These are phyloP conservation scores for Thalassiosira mediterranea DNA, from an alignment of 352 stramenopile genomes.

Conservation along the genomic window DNA sequence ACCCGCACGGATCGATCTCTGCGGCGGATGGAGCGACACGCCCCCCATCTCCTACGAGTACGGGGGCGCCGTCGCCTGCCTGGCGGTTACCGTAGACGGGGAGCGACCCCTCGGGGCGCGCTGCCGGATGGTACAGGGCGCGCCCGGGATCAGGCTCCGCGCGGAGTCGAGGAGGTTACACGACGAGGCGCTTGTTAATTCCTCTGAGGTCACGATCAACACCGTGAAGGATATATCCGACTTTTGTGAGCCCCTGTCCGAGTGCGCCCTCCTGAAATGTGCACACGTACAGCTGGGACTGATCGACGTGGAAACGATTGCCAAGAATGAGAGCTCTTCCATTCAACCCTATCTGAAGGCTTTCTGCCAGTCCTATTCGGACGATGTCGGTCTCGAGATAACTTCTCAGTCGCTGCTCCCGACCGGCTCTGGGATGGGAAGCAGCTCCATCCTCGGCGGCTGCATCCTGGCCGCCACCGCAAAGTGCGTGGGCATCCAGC, in stretches of 20 bases:
- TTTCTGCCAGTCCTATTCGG: conserved; percentile 53
- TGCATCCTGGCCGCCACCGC: conserved; percentile 69
- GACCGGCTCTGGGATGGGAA: conserved; percentile 81
- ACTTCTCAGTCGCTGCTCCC: conserved; percentile 73
- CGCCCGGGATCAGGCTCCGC: conserved; percentile 46
- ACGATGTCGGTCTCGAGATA: conserved; percentile 76
- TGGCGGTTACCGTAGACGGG: conserved; percentile 69
- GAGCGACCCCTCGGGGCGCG: conserved; percentile 61
- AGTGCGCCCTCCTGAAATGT: conserved; percentile 71
- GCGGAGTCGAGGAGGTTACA: conserved; percentile 56
- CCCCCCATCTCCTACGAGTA: conserved; percentile 86
- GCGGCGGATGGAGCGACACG: conserved; percentile 86
- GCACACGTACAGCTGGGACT: conserved; percentile 60
- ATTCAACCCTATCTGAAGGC: conserved; percentile 55
- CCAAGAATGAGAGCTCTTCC: conserved; percentile 3
- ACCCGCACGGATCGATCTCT: conserved; percentile 83
- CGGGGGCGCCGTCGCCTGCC: conserved; percentile 73
- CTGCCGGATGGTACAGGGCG: conserved; percentile 43
- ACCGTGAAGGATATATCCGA: conserved; percentile 55
- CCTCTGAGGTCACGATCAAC: conserved; percentile 26
- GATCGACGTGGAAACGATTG: conserved; percentile 42
- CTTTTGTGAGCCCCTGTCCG: conserved; percentile 56
- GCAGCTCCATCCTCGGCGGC: conserved; percentile 79
- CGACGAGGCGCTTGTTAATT: conserved; percentile 36
- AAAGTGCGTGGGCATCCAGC: conserved; percentile 55